These are phyloP conservation scores for Fusarium udum DNA, from an alignment of 2,329 filamentous ascomycete genomes.

Conservation along the genomic window DNA sequence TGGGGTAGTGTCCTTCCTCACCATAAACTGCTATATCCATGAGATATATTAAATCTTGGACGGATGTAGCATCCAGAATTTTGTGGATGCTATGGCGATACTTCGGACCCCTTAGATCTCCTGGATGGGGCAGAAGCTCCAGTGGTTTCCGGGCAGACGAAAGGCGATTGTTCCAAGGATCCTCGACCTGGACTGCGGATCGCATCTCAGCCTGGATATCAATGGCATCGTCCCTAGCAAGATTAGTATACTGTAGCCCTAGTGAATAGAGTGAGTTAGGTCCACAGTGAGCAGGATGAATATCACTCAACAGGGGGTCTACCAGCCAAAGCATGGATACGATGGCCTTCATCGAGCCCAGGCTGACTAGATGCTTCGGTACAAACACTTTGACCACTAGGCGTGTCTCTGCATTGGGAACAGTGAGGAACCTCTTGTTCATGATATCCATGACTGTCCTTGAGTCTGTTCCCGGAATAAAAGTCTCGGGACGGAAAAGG, in stretches of 20 bases:
- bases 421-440: not conserved
- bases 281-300: conserved; percentile 32
- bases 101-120: conserved; percentile 1
- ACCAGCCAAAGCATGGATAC: conserved; percentile 24
- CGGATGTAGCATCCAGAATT: not conserved
- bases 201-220: conserved; percentile 9
- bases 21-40: conserved; percentile 1
- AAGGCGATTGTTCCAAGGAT: conserved; percentile 33
- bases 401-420: conserved; percentile 19
- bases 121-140: conserved; percentile 17
- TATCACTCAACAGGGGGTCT: conserved; percentile 19
- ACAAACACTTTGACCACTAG: conserved; percentile 6
- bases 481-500: not conserved
- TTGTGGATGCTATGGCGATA: not conserved
- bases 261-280: conserved; percentile 23
- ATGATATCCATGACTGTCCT: conserved; percentile 5
- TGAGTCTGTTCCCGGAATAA: not conserved
- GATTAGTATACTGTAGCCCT: conserved; percentile 31
- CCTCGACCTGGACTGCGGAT: conserved; percentile 3
- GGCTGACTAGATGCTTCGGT: not conserved
- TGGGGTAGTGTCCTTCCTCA: not conserved
- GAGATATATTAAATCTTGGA: conserved; percentile 5
- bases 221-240: not conserved
- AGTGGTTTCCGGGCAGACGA: conserved; percentile 16
- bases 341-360: conserved; percentile 14